Evolutionary conservation across 768 basidiomycete species (phyloP).

Genomic region (Tricholoma furcatifolium): DNA sequence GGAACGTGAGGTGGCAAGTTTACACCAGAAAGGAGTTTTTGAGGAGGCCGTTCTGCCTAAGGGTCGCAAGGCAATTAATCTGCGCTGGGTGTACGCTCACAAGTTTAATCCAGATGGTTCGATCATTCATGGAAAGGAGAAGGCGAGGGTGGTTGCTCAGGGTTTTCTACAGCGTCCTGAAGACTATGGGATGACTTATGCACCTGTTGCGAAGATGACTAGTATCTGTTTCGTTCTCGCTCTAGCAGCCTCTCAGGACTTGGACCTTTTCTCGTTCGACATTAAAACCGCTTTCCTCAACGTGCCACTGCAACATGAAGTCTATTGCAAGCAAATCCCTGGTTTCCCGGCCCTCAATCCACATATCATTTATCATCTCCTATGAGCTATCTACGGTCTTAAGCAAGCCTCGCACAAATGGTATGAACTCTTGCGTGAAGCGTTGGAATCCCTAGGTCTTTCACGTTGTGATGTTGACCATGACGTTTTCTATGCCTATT

Average conservation of each 20-base stretch:
- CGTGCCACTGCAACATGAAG: conserved; percentile 17
- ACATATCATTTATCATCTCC: conserved; percentile 1
- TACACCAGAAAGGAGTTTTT: conserved; percentile 25
- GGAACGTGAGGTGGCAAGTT: too few species aligned
- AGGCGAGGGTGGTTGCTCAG: conserved; percentile 23
- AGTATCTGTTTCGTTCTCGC: too few species aligned
- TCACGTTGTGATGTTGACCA: conserved; percentile 23
- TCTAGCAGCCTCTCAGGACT: conserved; percentile 12
- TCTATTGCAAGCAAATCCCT: too few species aligned
- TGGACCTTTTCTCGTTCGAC: conserved; percentile 24
- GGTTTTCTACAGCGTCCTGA: conserved; percentile 26
- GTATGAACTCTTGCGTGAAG: neutral
- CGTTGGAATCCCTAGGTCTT: conserved; percentile 17
- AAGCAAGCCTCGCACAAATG: conserved; percentile 1
- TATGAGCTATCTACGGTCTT: neutral
- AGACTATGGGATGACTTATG: too few species aligned
- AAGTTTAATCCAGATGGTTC: conserved; percentile 37
- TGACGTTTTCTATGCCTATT: conserved; percentile 9
- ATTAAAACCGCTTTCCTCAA: conserved; percentile 27
- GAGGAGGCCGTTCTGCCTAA: conserved; percentile 20
- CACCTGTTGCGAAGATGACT: too few species aligned
- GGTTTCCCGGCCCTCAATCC: conserved; percentile 15
- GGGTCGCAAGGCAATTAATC: conserved; percentile 26
- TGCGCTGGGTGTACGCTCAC: conserved; percentile 32
- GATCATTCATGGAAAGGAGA: too few species aligned